Evolutionary conservation across 208 protist species (phyloP).

Genomic region (Porcisia hertigi): DNA sequence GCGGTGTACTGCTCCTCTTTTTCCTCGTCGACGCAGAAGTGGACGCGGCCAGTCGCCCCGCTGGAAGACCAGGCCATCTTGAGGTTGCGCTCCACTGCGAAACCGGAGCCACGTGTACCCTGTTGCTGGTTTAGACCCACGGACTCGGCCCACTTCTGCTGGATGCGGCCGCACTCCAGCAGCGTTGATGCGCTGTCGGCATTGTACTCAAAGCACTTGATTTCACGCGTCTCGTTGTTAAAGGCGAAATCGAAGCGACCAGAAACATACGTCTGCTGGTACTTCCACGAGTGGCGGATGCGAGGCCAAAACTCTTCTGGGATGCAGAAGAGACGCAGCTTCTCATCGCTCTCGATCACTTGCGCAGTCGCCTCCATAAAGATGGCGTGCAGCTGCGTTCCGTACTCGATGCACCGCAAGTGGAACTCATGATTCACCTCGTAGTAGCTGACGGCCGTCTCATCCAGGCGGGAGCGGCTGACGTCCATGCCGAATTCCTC

Average conservation of each 20-base stretch:
- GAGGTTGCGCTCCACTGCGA: conserved; percentile 61
- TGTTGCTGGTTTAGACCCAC: conserved; percentile 59
- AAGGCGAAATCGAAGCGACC: conserved; percentile 91
- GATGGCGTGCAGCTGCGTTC: conserved; percentile 71
- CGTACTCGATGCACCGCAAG: conserved; percentile 61
- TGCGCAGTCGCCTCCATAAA: conserved; percentile 88
- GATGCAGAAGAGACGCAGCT: conserved; percentile 70
- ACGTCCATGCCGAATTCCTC: conserved; percentile 83
- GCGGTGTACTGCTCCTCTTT: conserved; percentile 90
- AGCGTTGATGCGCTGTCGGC: conserved; percentile 90
- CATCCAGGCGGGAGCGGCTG: conserved; percentile 54
- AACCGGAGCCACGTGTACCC: conserved; percentile 65
- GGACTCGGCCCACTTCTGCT: conserved; percentile 85
- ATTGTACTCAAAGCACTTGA: conserved; percentile 94
- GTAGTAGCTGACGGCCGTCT: conserved; percentile 81
- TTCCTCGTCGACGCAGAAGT: conserved; percentile 90
- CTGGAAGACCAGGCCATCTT: conserved; percentile 59
- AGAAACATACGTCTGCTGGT: conserved; percentile 74
- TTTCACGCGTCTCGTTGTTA: conserved; percentile 62
- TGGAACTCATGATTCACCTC: conserved; percentile 76
- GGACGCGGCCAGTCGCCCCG: conserved; percentile 72
- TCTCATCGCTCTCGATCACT: conserved; percentile 78
- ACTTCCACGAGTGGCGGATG: conserved; percentile 77
- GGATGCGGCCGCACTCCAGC: conserved; percentile 86
- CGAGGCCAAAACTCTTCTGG: conserved; percentile 86